Evolutionary conservation across 352 stramenopile species (phyloP), one percentile per base, ranked within the genome.

Genomic region (Blastocystis sp.): DNA sequence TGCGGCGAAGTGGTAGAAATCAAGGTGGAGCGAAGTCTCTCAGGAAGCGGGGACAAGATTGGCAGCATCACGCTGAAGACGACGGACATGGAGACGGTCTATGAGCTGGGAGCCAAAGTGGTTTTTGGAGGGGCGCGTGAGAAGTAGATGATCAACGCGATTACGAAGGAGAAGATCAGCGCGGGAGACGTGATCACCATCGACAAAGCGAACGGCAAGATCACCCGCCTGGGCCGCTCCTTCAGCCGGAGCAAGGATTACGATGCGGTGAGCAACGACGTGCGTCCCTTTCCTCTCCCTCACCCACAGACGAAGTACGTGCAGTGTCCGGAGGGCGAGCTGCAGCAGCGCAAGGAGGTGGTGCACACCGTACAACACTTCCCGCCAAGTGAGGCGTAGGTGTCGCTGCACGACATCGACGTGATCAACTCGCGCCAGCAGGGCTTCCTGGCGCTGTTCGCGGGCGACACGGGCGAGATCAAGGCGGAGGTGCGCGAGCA

Each of bases 21-120:
- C 88, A 95, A 98, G 91, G 95, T 98, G 86, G 96, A 98, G 80
- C 93, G 92, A 14, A 91, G 79, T 23, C 80, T 89, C 7, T 89
- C 90, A 21, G 91, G 90, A 61, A 86, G 56, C 5, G 90, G 89
- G 9, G 91, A 93, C 14, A 95, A 96, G 89, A 93, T 92, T 0
- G 96, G 96, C 60, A 92, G 96, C 28, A 91, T 99, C 56, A 99
- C 96, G 52, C 91, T 99, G 38, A 98, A 96, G 67, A 99, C 96
- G 70, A 99, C 97, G 0, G 97, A 99, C 91, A 99, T 99, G 96
- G 96, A 99, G 93, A 99, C 96, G 0, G 96, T 99, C 23, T 99
- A 99, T 90, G 97, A 99, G 91, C 93, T 99, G 9, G 97, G 97
- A 65, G 93, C 93, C 41, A 99, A 99, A 34, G 69, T 78, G 43